phyloP scores from a whole-genome alignment of 164 flowering plant genomes.

The Saururus chinensis region DNA sequence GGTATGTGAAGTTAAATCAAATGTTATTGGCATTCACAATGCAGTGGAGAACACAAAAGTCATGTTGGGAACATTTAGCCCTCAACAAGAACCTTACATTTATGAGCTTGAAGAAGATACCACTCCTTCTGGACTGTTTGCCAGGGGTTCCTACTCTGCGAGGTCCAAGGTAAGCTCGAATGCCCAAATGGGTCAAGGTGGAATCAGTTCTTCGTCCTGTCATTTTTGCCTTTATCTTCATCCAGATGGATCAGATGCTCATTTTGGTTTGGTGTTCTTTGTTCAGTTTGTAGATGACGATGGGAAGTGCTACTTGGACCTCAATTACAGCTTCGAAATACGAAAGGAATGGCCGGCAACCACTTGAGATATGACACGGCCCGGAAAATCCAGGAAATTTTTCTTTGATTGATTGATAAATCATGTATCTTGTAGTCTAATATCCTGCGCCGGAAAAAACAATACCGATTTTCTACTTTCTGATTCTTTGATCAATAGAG shows the following conservation, averaged over 20 bases:
- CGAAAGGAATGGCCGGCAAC: conserved; percentile 35
- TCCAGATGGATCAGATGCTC: not conserved
- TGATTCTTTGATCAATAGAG: not conserved
- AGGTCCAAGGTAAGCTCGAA: conserved; percentile 32
- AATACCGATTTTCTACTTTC: not conserved
- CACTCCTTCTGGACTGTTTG: conserved; percentile 41
- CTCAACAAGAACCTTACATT: conserved; percentile 39
- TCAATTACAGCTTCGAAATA: conserved; percentile 44
- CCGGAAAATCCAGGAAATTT: not conserved
- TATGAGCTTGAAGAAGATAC: conserved; percentile 36
- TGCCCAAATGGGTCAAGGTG: not conserved
- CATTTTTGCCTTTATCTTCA: not conserved
- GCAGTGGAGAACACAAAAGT: conserved; percentile 37
- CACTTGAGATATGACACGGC: not conserved
- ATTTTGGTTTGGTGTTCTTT: not conserved
- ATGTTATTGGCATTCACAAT: not conserved
- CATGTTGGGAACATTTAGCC: conserved; percentile 56
- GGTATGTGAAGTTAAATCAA: not conserved
- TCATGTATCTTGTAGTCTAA: not conserved
- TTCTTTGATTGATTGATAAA: too few relatives aligned
- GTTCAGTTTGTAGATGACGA: conserved; percentile 45
- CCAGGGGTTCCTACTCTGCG: conserved; percentile 42
- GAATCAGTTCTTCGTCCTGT: not conserved
- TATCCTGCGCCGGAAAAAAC: not conserved
- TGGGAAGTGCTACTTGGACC: conserved; percentile 46